Base-by-base conservation (phyloP, 2,329 filamentous ascomycete species). In the Aspergillus tanneri region DNA sequence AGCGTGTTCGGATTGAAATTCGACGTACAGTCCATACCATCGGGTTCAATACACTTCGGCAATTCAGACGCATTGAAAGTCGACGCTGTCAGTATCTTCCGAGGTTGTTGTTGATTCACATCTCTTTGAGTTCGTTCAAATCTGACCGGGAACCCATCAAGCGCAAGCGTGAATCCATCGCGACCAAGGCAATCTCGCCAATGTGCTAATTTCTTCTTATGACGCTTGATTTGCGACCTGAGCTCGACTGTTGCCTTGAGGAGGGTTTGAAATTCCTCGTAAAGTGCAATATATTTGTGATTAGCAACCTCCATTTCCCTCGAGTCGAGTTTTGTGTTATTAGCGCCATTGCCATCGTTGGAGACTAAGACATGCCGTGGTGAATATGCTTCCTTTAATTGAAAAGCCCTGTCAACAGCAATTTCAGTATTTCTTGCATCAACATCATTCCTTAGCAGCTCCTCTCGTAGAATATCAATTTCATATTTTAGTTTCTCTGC, bases 241-340 rank as follows among this genome's bases (percentile, higher is more conserved):
- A 72, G 59, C 18, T 57, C 53, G 4, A 46, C 57, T 47, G 60
- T 65, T 2, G 61, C 62, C 16, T 57, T 43, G 5, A 60, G 28
- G 16, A 72, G 53, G 8, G 53, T 65, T 30, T 56, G 47, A 10
- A 64, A 38, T 42, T 68, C 64, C 7, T 45, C 40, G 37, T 71
- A 72, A 12, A 72, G 55, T 8, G 61, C 54, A 2, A 51, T 46
- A 54, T 72, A 72, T 52, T 61, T 62, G 4, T 50, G 24, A n/a
- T 55, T 56, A 22, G 71, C 43, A 5, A 44, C 46, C 38, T 58
- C 40, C 23, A 54, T 52, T 12, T 60, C 46, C 24, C 50, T 50
- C 23, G 50, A 28, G 22, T 58, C 43, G n/a, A 46, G 27, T 18
- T 43, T 34, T 6, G 34, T 24, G 16, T 30, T 21, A 7, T 47